phyloP scores from a whole-genome alignment of 352 stramenopile genomes.

The Elongisporangium prolatum region DNA sequence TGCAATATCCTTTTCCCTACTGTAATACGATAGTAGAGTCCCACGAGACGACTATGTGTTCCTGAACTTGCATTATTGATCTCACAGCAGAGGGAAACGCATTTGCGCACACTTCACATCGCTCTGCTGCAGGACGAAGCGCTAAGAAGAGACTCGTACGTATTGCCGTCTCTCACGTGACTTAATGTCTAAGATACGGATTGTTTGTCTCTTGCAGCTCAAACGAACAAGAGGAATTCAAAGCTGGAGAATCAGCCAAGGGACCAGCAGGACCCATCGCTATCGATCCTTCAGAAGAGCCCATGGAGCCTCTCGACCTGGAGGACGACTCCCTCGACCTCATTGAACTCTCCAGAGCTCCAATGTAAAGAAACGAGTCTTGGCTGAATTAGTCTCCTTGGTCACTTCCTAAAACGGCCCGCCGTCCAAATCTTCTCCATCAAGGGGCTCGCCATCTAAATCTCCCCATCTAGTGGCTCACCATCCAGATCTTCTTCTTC shows the following conservation, averaged over 20 bases:
- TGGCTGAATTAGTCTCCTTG: neutral
- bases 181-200: constrained; percentile 4
- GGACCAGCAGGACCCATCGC: constrained; percentile 14
- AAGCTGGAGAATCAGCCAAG: constrained; percentile 13
- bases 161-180: constrained; percentile 9
- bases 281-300: constrained; percentile 22
- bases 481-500: constrained; percentile 32
- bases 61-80: constrained; percentile 1
- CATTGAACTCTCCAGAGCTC: neutral
- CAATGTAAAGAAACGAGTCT: neutral
- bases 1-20: constrained; percentile 65
- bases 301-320: constrained; percentile 6
- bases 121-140: constrained; percentile 33
- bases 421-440: constrained; percentile 44
- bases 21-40: neutral
- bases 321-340: neutral
- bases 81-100: constrained; percentile 52
- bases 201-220: constrained; percentile 5
- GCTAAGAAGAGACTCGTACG: neutral
- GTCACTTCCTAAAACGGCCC: constrained; percentile 17
- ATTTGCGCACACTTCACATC: constrained; percentile 53
- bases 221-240: constrained; percentile 1
- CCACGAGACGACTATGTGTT: neutral
- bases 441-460: constrained; percentile 34
- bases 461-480: constrained; percentile 24